These are phyloP conservation scores for Paspalum vaginatum DNA, from an alignment of 176 grass and related monocot species.

Conservation along the genomic window DNA sequence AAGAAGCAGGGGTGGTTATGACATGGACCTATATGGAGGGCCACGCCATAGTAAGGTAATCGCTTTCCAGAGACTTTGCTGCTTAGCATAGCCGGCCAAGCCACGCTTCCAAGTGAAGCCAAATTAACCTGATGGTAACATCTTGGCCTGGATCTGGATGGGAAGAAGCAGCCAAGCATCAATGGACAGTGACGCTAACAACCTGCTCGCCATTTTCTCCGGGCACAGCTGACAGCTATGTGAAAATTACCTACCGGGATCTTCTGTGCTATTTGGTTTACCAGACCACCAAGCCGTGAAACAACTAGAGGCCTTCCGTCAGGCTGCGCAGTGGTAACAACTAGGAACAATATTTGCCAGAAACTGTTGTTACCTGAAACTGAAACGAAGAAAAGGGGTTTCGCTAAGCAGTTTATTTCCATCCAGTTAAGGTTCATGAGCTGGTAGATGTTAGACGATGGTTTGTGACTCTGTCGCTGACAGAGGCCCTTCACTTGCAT, in stretches of 20 bases:
- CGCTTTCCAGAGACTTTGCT: conserved; percentile 29
- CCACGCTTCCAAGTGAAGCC: conserved; percentile 19
- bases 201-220: conserved; percentile 9
- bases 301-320: neutral
- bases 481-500: neutral
- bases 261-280: neutral
- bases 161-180: conserved; percentile 16
- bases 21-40: neutral
- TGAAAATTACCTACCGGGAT: conserved; percentile 29
- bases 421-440: neutral
- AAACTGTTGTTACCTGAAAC: neutral
- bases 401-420: neutral
- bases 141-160: neutral
- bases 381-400: neutral
- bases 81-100: conserved; percentile 38
- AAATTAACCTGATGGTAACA: conserved; percentile 31
- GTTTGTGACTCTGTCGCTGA: neutral
- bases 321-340: neutral
- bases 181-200: conserved; percentile 17
- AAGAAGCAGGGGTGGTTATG: neutral
- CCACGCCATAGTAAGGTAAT: conserved; percentile 25
- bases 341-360: neutral
- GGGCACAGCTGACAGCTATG: conserved; percentile 37
- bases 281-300: neutral
- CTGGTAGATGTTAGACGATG: neutral